Base-by-base conservation (phyloP, 2,329 filamentous ascomycete genomes). In the Alternaria sp. region DNA sequence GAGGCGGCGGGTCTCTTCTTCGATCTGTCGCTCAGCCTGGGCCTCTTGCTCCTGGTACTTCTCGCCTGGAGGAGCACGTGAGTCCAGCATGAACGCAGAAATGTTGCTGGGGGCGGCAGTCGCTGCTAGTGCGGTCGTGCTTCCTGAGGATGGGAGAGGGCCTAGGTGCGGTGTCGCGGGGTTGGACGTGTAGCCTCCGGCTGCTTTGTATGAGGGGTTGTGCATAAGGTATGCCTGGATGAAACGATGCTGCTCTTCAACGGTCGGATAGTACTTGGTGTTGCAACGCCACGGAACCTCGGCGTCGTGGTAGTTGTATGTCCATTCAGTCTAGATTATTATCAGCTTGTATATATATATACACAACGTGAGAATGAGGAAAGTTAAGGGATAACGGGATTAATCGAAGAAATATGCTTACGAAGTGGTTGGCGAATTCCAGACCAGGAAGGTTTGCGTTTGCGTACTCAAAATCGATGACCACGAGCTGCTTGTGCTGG, bases 381-480 rank as follows among this genome's bases (percentile, higher is more conserved):
- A 33, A 26, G n/a, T 1, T 4, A n/a, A 7, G 31, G 23, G 5
- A 9, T 26, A 7, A 26, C 2, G 23, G 3, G 33, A 31, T 24
- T 37, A 31, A 39, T 49, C 21, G 11, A 51, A 36, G 17, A 33
- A 75, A 13, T 13, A 28, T 34, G 14, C 83, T 79, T 79, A 86
- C 91, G 78, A 99, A 99, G 78, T 99, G 95, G 76, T 99, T 99
- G 57, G 93, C 95, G 75, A 99, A 98, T 77, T 99, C 95, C 14
- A 92, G 83, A 1, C 93, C 95, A 0, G 88, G 88, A 0, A 89
- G 84, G 74, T 98, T 99, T 56, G 94, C 93, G 2, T 89, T 93
- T 1, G 95, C 91, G 74, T 99, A 99, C 73, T 99, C 95, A 71
- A 99, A 99, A 76, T 99, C 95, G 72, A 99, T 99, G 63, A 99